Percentiles rank a stretch among this genome's conserved stretches.
Conservation (phyloP, 441 rosid species). For the Syzygium syzygioides region DNA sequence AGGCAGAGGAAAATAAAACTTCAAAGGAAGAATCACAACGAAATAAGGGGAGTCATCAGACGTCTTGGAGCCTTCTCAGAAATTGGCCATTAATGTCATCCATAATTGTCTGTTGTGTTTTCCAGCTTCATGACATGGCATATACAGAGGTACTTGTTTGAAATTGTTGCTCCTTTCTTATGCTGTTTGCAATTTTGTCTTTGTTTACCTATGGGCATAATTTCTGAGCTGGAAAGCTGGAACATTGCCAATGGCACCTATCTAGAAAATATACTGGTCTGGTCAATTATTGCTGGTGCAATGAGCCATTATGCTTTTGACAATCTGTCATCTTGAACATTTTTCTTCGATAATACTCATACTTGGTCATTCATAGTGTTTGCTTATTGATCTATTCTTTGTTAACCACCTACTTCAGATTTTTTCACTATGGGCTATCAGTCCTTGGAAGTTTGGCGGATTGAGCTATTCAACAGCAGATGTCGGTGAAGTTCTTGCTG, state of each 20-base stretch:
- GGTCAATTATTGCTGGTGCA: neutral
- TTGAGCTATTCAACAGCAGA: conserved; percentile 36
- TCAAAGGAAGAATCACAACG: conserved; percentile 2
- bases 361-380: neutral
- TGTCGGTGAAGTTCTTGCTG: conserved; percentile 50
- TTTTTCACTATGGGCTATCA: conserved; percentile 49
- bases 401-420: conserved; percentile 20
- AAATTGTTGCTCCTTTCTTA: neutral
- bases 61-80: conserved; percentile 26
- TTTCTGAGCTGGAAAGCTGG: neutral
- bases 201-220: neutral
- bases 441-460: conserved; percentile 40
- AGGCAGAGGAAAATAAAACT: conserved; percentile 1
- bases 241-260: neutral
- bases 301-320: neutral
- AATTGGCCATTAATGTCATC: conserved; percentile 55
- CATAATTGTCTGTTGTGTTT: conserved; percentile 37
- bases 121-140: conserved; percentile 57
- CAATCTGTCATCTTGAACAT: neutral
- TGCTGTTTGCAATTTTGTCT: neutral
- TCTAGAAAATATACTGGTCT: neutral
- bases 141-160: conserved; percentile 35
- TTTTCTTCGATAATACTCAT: neutral
- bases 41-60: neutral
- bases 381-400: neutral